Percentiles rank a stretch among this genome's conserved stretches.
Evolutionary conservation across 768 basidiomycete genomes (phyloP).

Genomic region (Aureoboletus auriporus): DNA sequence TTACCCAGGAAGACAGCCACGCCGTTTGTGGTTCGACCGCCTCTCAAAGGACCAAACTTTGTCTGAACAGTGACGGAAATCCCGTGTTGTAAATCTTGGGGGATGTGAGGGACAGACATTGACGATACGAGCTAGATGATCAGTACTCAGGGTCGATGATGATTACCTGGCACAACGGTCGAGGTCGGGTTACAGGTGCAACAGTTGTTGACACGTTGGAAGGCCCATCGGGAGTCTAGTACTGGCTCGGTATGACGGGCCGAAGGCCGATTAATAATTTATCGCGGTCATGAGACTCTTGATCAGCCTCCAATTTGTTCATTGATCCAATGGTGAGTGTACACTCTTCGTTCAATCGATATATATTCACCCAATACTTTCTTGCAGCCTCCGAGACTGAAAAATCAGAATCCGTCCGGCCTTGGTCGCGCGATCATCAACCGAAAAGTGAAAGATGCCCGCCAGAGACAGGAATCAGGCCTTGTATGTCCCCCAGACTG

Average conservation of each 20-base stretch:
- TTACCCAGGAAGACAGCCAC: slow-evolving; percentile 61
- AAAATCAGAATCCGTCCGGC: slow-evolving; percentile 70
- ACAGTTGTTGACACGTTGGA: too few relatives aligned
- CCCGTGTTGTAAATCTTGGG: slow-evolving; percentile 5
- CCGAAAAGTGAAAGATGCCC: slow-evolving; percentile 51
- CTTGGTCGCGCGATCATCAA: slow-evolving; percentile 96
- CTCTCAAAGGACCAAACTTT: slow-evolving; percentile 51
- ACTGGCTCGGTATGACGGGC: too few relatives aligned
- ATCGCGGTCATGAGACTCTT: slow-evolving; percentile 4
- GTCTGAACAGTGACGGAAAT: slow-evolving; percentile 38
- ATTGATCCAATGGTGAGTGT: slow-evolving; percentile 10
- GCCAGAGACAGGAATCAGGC: slow-evolving; percentile 41
- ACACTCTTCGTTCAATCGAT: background rate
- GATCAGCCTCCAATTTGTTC: slow-evolving; percentile 13
- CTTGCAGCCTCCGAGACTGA: slow-evolving; percentile 51
- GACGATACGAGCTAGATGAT: background rate
- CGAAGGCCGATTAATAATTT: too few relatives aligned
- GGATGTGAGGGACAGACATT: background rate
- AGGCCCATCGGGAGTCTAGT: too few relatives aligned
- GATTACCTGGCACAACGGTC: too few relatives aligned
- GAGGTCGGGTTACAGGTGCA: too few relatives aligned
- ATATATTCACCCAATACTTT: background rate
- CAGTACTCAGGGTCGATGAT: too few relatives aligned
- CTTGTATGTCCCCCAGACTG: slow-evolving; percentile 45
- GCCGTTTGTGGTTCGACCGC: slow-evolving; percentile 57